Conservation (phyloP, 495 filamentous ascomycete species). For the Penicillium crystallinum region DNA sequence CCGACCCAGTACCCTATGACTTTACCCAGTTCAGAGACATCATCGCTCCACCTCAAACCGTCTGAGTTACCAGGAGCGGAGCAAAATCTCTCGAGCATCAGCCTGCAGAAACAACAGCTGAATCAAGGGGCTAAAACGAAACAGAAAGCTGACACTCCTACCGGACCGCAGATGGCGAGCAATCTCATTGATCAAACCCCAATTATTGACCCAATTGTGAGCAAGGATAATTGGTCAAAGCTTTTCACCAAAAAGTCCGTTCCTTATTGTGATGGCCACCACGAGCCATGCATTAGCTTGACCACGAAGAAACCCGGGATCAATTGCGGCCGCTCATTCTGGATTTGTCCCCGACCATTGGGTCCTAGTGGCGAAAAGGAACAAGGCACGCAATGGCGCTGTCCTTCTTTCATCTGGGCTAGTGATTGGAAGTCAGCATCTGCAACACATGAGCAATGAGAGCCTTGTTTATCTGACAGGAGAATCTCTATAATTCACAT, state of each 20-base stretch:
- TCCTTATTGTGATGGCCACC: slow-evolving; percentile 77
- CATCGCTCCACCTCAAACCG: not conserved
- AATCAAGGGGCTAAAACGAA: not conserved
- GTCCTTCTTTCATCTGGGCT: slow-evolving; percentile 84
- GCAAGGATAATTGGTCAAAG: slow-evolving; percentile 81
- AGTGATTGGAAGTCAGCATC: slow-evolving; percentile 64
- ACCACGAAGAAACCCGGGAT: slow-evolving; percentile 81
- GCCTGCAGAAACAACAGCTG: not conserved
- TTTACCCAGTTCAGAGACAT: not conserved
- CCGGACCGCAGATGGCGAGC: not conserved
- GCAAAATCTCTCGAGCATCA: not conserved
- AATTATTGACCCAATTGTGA: slow-evolving; percentile 63
- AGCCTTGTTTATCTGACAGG: not conserved
- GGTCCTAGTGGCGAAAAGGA: slow-evolving; percentile 82
- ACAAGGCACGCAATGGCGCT: slow-evolving; percentile 76
- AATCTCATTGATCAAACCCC: slow-evolving; percentile 18
- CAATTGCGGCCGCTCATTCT: slow-evolving; percentile 81
- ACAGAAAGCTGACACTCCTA: not conserved
- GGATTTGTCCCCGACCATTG: slow-evolving; percentile 75
- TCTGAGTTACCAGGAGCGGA: not conserved
- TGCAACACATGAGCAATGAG: slow-evolving; percentile 6
- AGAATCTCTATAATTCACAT: not conserved
- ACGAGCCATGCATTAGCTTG: slow-evolving; percentile 75
- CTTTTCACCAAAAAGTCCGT: slow-evolving; percentile 69
- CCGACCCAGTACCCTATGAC: not conserved